phyloP scores from a whole-genome alignment of 805 yeast genomes.

The Starmera pachycereana region DNA sequence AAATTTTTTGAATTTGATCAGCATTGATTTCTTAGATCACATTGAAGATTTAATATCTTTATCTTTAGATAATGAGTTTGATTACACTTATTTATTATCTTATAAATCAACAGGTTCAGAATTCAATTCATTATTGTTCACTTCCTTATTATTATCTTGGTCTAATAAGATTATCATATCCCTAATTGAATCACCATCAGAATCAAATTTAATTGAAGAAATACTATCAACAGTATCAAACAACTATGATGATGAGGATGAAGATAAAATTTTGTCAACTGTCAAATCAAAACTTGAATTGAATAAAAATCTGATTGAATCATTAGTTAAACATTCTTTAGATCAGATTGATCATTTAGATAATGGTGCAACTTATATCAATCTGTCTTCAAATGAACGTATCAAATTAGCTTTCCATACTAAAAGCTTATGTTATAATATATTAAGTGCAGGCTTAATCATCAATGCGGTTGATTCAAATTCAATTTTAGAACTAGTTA shows the following conservation, averaged over 20 bases:
- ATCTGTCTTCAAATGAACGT: constrained; percentile 37
- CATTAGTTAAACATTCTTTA: constrained; percentile 12
- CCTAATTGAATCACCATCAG: not conserved
- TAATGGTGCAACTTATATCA: constrained; percentile 46
- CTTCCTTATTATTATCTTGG: constrained; percentile 16
- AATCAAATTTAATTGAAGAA: constrained; percentile 18
- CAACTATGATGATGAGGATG: constrained; percentile 18
- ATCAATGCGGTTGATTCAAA: constrained; percentile 35
- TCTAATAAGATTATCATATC: constrained; percentile 9
- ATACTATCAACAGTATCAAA: constrained; percentile 20
- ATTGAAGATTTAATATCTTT: constrained; percentile 21
- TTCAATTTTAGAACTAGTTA: constrained; percentile 34
- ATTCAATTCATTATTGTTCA: constrained; percentile 23
- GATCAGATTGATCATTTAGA: constrained; percentile 29
- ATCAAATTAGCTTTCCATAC: constrained; percentile 40
- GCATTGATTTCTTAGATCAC: constrained; percentile 8
- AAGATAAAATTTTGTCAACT: constrained; percentile 12
- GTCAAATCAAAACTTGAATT: constrained; percentile 10
- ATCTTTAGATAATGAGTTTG: constrained; percentile 21
- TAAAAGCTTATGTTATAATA: constrained; percentile 47
- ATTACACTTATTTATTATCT: constrained; percentile 22
- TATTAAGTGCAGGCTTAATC: constrained; percentile 46
- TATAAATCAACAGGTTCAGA: constrained; percentile 26
- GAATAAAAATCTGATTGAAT: constrained; percentile 4
- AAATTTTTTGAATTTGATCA: constrained; percentile 17